phyloP scores from a whole-genome alignment of 2,329 filamentous ascomycete genomes.

The Paracoccidioides brasiliensis region DNA sequence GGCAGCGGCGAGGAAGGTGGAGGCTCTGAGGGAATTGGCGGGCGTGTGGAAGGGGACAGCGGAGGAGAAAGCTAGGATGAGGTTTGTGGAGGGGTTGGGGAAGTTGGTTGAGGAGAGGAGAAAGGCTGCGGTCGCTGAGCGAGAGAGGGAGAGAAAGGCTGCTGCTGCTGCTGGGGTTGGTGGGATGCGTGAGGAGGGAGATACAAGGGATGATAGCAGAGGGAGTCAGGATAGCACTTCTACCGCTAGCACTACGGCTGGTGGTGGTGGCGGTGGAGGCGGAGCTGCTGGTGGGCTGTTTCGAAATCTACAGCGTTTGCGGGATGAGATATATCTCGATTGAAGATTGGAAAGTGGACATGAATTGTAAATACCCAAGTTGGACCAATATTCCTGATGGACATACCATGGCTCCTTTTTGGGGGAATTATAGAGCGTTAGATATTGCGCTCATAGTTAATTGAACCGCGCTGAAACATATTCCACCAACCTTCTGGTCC shows the following conservation, averaged over 20 bases:
- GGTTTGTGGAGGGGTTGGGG: constrained; percentile 68
- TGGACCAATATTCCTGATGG: not conserved
- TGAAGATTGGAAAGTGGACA: constrained; percentile 13
- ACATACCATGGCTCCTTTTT: not conserved
- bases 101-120: constrained; percentile 68
- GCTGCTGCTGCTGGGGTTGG: constrained; percentile 26
- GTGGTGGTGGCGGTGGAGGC: not conserved
- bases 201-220: not conserved
- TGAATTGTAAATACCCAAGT: not conserved
- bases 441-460: too few relatives aligned
- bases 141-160: constrained; percentile 36
- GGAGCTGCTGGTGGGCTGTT: constrained; percentile 37
- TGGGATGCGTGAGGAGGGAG: constrained; percentile 28
- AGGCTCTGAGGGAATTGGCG: constrained; percentile 61
- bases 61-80: constrained; percentile 73
- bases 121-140: constrained; percentile 29
- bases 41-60: constrained; percentile 91
- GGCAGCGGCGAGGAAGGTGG: constrained; percentile 58
- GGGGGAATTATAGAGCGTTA: too few relatives aligned
- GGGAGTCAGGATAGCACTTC: not conserved
- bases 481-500: too few relatives aligned
- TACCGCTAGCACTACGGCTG: constrained; percentile 12
- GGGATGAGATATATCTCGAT: constrained; percentile 42
- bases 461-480: too few relatives aligned
- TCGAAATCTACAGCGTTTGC: constrained; percentile 39